A percentile compares a stretch with the other conserved stretches of the same genome.
These are phyloP conservation scores for Macroventuria anomochaeta DNA, from an alignment of 2,329 filamentous ascomycete species.

Conservation along the genomic window DNA sequence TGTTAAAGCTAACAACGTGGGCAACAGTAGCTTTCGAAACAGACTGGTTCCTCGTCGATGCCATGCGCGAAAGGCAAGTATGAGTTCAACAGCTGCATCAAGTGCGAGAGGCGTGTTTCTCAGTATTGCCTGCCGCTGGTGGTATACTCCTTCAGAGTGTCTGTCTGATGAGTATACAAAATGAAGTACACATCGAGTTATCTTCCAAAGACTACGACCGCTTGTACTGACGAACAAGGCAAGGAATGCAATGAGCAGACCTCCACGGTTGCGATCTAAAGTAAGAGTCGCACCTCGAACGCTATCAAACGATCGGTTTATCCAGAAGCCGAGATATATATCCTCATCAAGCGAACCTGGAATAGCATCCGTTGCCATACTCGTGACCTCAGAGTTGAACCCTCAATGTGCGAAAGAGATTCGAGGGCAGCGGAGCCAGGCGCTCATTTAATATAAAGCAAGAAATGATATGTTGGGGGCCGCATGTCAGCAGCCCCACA, in stretches of 20 bases:
- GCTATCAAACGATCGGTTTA: slow-evolving; percentile 15
- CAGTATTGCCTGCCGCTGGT: slow-evolving; percentile 45
- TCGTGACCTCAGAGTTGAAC: not conserved
- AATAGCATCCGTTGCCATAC: not conserved
- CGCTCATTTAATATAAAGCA: not conserved
- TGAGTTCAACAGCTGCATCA: slow-evolving; percentile 16
- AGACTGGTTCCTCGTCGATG: not conserved
- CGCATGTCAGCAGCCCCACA: slow-evolving; percentile 1
- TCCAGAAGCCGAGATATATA: slow-evolving; percentile 26
- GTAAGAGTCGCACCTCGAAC: slow-evolving; percentile 28
- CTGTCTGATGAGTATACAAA: slow-evolving; percentile 10
- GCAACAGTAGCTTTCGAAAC: not conserved
- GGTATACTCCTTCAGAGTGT: slow-evolving; percentile 34
- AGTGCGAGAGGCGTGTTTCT: slow-evolving; percentile 34
- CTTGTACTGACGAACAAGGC: slow-evolving; percentile 27
- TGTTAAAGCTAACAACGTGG: not conserved
- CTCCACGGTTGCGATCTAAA: slow-evolving; percentile 17
- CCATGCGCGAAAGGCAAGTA: slow-evolving; percentile 1
- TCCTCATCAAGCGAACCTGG: slow-evolving; percentile 5
- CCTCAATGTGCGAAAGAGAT: not conserved
- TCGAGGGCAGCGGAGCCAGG: not conserved
- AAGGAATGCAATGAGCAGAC: slow-evolving; percentile 30
- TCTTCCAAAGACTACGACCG: slow-evolving; percentile 25
- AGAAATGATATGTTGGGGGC: not conserved
- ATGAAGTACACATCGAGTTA: slow-evolving; percentile 21